Evolutionary conservation across 2,329 filamentous ascomycete species (phyloP).

Genomic region (Fusarium verrucosum): DNA sequence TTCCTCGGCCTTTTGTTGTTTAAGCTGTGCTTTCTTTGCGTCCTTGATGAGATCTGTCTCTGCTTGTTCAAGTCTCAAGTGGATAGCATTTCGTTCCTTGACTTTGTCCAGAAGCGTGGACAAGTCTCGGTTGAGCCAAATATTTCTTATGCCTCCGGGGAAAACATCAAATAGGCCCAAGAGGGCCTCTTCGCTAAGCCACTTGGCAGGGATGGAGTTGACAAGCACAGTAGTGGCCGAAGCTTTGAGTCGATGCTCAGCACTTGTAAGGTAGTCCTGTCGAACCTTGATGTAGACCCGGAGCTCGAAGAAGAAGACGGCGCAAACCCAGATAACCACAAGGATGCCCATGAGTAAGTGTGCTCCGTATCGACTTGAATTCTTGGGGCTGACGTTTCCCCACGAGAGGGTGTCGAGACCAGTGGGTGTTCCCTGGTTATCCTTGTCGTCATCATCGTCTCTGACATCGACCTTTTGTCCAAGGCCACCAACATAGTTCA

Average conservation of each 20-base stretch:
- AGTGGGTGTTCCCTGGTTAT: constrained; percentile 48
- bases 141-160: constrained; percentile 91
- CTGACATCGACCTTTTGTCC: constrained; percentile 63
- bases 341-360: constrained; percentile 82
- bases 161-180: constrained; percentile 92
- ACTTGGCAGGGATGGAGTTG: constrained; percentile 87
- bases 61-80: constrained; percentile 77
- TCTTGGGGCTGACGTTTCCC: constrained; percentile 77
- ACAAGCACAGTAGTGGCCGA: constrained; percentile 96
- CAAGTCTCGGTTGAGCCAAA: constrained; percentile 95
- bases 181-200: constrained; percentile 85
- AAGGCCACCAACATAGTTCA: constrained; percentile 80
- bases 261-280: constrained; percentile 93
- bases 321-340: constrained; percentile 85
- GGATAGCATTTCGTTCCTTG: constrained; percentile 75
- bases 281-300: constrained; percentile 90
- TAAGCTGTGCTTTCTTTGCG: constrained; percentile 82
- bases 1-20: constrained; percentile 69
- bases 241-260: constrained; percentile 90
- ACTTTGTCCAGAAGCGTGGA: constrained; percentile 87
- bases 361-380: constrained; percentile 80
- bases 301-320: constrained; percentile 86
- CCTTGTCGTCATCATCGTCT: constrained; percentile 48
- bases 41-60: constrained; percentile 84
- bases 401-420: constrained; percentile 87